These are phyloP conservation scores for Hsuehochloa calcarea DNA, from an alignment of 176 grass and related monocot species.

Conservation along the genomic window DNA sequence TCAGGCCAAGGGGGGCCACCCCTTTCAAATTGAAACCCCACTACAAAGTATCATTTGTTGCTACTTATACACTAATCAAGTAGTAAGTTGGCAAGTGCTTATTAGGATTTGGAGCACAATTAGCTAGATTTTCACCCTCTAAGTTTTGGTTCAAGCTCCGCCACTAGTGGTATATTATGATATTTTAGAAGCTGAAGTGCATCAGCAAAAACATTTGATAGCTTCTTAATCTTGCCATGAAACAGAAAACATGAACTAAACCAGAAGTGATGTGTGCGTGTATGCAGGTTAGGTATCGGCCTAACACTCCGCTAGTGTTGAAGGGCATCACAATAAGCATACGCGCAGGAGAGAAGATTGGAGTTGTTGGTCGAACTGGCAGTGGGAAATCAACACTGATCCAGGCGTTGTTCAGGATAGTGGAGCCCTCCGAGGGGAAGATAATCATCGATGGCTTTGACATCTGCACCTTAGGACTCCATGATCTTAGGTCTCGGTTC, in stretches of 20 bases:
- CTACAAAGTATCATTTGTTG: no score
- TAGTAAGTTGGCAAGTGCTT: no score
- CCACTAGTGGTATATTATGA: background rate
- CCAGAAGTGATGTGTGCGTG: background rate
- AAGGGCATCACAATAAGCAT: conserved; percentile 88
- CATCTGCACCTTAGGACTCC: conserved; percentile 91
- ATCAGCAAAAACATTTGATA: background rate
- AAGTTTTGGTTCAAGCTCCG: no score
- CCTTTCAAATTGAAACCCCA: no score
- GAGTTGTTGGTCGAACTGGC: conserved; percentile 85
- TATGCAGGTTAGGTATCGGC: conserved; percentile 72
- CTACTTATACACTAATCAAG: no score
- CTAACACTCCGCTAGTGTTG: conserved; percentile 87
- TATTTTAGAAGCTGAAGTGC: background rate
- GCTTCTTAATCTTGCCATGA: conserved; percentile 2
- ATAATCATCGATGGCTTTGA: conserved; percentile 80
- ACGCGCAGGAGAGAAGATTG: conserved; percentile 80
- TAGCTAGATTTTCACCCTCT: no score
- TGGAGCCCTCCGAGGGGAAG: conserved; percentile 76
- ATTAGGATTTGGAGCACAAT: no score
- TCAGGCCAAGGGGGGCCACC: no score
- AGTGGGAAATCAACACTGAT: conserved; percentile 97
- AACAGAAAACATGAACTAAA: conserved; percentile 10
- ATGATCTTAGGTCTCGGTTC: conserved; percentile 92
- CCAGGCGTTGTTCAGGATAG: conserved; percentile 94